Evolutionary conservation across 1,284 basidiomycete species (phyloP).

Genomic region (Flammula alnicola): DNA sequence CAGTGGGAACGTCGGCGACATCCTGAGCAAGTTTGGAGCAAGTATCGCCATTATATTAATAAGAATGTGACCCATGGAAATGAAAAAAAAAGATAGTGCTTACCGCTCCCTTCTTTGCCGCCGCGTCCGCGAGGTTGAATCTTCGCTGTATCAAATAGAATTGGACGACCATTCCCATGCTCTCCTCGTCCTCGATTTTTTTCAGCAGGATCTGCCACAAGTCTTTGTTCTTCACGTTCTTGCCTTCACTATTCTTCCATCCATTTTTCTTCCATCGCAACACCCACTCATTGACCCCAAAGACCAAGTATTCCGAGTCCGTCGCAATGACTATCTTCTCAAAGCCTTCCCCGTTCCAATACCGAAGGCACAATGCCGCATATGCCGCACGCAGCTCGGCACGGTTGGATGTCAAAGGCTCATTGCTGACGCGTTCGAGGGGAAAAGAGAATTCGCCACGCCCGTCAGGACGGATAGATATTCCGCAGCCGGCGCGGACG

Average conservation of each 20-base stretch:
- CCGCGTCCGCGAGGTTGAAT: conserved; percentile 5
- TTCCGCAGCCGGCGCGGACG: conserved; percentile 15
- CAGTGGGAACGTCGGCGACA: too few relatives aligned
- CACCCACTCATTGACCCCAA: conserved; percentile 24
- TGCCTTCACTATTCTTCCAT: conserved; percentile 12
- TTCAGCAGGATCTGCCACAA: conserved; percentile 21
- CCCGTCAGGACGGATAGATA: conserved; percentile 9
- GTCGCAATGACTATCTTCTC: conserved; percentile 28
- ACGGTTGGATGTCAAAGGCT: conserved; percentile 17
- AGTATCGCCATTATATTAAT: too few relatives aligned
- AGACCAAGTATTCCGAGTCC: conserved; percentile 29
- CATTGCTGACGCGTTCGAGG: conserved; percentile 1
- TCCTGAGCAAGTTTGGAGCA: too few relatives aligned
- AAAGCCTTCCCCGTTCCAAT: conserved; percentile 28
- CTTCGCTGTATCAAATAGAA: conserved; percentile 10
- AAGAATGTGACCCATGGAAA: too few relatives aligned
- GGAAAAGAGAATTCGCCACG: neutral
- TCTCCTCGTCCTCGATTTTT: conserved; percentile 26
- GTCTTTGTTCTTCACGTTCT: conserved; percentile 15
- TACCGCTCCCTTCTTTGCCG: conserved; percentile 7
- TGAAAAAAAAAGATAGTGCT: neutral
- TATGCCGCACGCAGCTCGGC: conserved; percentile 21
- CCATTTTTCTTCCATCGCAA: conserved; percentile 22
- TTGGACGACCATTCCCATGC: neutral
- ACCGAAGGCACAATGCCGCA: conserved; percentile 19